A percentile compares a stretch with the other conserved stretches of the same genome.
phyloP scores from a whole-genome alignment of 2,329 filamentous ascomycete species.

The Talaromyces sp. region DNA sequence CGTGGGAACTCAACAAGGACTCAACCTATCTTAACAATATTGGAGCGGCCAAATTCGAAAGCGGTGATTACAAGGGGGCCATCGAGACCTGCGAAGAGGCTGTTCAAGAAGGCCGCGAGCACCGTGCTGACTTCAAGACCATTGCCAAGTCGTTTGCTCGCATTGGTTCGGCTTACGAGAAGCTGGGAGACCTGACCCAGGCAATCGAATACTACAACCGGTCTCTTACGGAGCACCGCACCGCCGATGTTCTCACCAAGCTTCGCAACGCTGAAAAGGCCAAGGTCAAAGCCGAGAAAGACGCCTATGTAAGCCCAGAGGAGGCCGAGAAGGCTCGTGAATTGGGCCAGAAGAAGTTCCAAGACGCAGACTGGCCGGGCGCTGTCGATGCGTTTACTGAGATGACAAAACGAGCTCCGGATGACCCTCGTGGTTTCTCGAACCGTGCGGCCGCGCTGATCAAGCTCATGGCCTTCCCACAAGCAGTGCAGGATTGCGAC shows the following conservation, averaged over 20 bases:
- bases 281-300: constrained; percentile 68
- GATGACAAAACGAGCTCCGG: constrained; percentile 92
- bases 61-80: constrained; percentile 83
- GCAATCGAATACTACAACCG: constrained; percentile 89
- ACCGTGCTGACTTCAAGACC: constrained; percentile 94
- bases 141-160: constrained; percentile 97
- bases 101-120: constrained; percentile 79
- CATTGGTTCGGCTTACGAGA: constrained; percentile 92
- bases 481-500: constrained; percentile 88
- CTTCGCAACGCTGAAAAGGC: constrained; percentile 84
- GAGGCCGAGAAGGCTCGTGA: constrained; percentile 95
- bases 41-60: constrained; percentile 89
- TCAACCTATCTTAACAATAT: constrained; percentile 98
- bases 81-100: constrained; percentile 86
- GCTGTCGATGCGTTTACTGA: constrained; percentile 92
- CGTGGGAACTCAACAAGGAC: constrained; percentile 92
- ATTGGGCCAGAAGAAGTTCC: constrained; percentile 94
- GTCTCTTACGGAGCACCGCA: constrained; percentile 93
- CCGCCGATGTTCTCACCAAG: constrained; percentile 87
- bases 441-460: constrained; percentile 96
- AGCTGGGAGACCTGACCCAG: constrained; percentile 68
- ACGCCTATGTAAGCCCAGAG: constrained; percentile 79
- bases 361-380: constrained; percentile 89
- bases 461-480: constrained; percentile 93
- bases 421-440: constrained; percentile 90